Evolutionary conservation across 345 rosid species (phyloP).

Genomic region (Pistacia vera): DNA sequence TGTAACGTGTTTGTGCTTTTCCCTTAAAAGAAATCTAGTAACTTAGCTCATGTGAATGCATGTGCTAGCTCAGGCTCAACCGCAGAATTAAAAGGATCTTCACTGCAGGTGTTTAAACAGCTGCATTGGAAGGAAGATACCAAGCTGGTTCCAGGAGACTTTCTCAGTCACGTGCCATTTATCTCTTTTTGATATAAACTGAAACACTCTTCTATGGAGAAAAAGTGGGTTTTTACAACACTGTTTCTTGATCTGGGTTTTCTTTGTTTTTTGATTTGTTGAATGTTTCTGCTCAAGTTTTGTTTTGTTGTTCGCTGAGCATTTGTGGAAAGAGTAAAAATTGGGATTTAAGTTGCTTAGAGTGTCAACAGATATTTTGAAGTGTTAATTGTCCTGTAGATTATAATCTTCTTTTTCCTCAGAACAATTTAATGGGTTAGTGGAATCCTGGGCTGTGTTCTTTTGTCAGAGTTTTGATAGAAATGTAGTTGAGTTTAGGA

Average conservation of each 20-base stretch:
- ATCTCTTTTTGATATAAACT: too few relatives aligned
- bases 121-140: not conserved
- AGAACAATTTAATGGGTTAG: not conserved
- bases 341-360: too few relatives aligned
- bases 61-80: not conserved
- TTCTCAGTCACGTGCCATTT: not conserved
- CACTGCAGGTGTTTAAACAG: not conserved
- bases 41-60: conserved; percentile 15
- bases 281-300: not conserved
- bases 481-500: not conserved
- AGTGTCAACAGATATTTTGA: not conserved
- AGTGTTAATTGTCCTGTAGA: not conserved
- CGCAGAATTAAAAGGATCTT: not conserved
- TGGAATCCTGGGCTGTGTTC: not conserved
- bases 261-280: not conserved
- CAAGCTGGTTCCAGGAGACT: not conserved
- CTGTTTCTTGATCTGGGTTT: conserved; percentile 5
- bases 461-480: not conserved
- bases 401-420: not conserved
- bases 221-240: conserved; percentile 39
- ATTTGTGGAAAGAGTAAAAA: too few relatives aligned
- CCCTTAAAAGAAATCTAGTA: not conserved
- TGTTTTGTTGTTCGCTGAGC: too few relatives aligned
- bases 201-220: conserved; percentile 47
- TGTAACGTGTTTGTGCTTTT: too few relatives aligned